Evolutionary conservation across 371 early-diverging fungal genomes (phyloP).

Genomic region (Massospora cicadina): DNA sequence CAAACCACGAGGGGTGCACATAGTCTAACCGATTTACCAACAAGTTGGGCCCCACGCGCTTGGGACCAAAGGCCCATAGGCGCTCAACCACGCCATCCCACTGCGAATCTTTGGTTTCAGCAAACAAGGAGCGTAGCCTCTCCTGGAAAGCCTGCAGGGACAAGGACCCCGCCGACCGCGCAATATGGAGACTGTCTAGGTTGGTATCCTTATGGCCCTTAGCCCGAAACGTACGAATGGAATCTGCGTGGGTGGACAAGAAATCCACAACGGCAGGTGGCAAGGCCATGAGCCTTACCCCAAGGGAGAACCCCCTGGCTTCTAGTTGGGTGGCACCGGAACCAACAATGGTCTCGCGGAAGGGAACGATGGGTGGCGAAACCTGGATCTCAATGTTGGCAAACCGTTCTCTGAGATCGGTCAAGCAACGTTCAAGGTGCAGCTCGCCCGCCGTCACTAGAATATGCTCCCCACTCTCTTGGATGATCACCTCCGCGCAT

Average conservation of each 20-base stretch:
- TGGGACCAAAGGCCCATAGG: slow-evolving; percentile 63
- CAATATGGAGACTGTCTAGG: not conserved
- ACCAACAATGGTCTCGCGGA: slow-evolving; percentile 61
- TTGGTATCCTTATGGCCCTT: not conserved
- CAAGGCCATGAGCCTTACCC: slow-evolving; percentile 60
- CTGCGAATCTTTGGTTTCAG: slow-evolving; percentile 13
- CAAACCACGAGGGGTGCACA: not conserved
- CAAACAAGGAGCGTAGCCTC: slow-evolving; percentile 12
- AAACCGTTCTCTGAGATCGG: slow-evolving; percentile 83
- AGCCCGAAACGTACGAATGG: slow-evolving; percentile 39
- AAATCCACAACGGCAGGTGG: slow-evolving; percentile 46
- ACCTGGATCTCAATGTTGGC: slow-evolving; percentile 85
- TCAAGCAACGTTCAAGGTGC: slow-evolving; percentile 85
- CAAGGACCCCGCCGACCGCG: not conserved
- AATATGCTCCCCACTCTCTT: slow-evolving; percentile 93
- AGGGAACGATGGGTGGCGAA: slow-evolving; percentile 92
- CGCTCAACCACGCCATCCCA: slow-evolving; percentile 17
- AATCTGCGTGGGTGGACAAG: slow-evolving; percentile 33
- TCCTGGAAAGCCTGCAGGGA: slow-evolving; percentile 10
- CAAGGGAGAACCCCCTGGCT: slow-evolving; percentile 48
- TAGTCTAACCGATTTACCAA: slow-evolving; percentile 38
- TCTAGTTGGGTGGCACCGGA: slow-evolving; percentile 28
- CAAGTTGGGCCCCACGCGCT: slow-evolving; percentile 75
- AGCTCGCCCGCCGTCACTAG: slow-evolving; percentile 91
- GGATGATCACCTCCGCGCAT: slow-evolving; percentile 71